A percentile compares a stretch with the other conserved stretches of the same genome.
phyloP scores from a whole-genome alignment of 108 stramenopile genomes.

The Poteriospumella lacustris region DNA sequence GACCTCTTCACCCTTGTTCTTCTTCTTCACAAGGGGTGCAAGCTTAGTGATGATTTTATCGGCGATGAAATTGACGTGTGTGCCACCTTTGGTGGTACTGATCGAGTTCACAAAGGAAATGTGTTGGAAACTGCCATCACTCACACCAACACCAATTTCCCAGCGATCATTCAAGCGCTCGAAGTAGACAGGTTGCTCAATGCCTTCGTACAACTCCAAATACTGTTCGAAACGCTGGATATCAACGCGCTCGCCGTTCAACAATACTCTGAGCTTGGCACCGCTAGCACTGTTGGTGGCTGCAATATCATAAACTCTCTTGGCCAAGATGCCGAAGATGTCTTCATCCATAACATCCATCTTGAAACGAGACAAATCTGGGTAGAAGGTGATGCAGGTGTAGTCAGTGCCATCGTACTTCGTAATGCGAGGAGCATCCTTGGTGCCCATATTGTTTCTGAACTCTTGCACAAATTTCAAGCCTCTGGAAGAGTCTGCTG shows the following conservation, averaged over 20 bases:
- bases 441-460: conserved; percentile 79
- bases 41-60: conserved; percentile 71
- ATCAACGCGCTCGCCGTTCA: conserved; percentile 70
- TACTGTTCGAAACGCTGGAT: conserved; percentile 83
- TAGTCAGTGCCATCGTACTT: conserved; percentile 66
- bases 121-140: conserved; percentile 79
- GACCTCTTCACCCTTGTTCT: conserved; percentile 83
- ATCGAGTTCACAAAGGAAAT: conserved; percentile 98
- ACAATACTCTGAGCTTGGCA: conserved; percentile 63
- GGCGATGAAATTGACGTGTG: conserved; percentile 80
- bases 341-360: conserved; percentile 82
- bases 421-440: conserved; percentile 63
- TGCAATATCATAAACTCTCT: conserved; percentile 96
- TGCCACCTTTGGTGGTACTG: conserved; percentile 85
- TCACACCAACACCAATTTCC: conserved; percentile 85
- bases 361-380: conserved; percentile 82
- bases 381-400: conserved; percentile 91
- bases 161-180: conserved; percentile 77
- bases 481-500: conserved; percentile 67
- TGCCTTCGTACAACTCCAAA: conserved; percentile 74
- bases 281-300: conserved; percentile 77
- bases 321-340: conserved; percentile 74
- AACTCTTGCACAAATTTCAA: conserved; percentile 75
- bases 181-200: conserved; percentile 67
- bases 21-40: conserved; percentile 65